Conservation (phyloP, 1,284 basidiomycete species). For the Pyrrhoderma noxium region DNA sequence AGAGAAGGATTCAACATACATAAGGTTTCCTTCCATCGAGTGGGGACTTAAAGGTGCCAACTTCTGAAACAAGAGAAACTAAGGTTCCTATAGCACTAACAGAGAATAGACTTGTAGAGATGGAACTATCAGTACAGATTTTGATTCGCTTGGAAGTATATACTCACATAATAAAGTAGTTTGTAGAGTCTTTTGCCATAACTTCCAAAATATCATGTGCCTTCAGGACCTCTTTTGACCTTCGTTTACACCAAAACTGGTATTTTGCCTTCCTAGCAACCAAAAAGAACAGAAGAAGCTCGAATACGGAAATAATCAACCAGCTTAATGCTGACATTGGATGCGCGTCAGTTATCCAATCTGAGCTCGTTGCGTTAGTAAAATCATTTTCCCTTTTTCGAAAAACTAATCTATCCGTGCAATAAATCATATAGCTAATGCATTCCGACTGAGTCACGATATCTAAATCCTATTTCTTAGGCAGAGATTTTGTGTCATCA, state of each 20-base stretch:
- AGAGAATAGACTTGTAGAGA: not conserved
- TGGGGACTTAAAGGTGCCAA: too few relatives aligned
- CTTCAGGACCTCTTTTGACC: too few relatives aligned
- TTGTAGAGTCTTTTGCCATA: constrained; percentile 7
- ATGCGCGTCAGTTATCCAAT: not conserved
- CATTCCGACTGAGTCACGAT: too few relatives aligned
- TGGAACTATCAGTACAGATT: not conserved
- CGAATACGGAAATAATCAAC: not conserved
- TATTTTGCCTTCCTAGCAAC: constrained; percentile 2
- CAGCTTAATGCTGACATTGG: not conserved
- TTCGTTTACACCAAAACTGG: too few relatives aligned
- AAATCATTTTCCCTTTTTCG: too few relatives aligned
- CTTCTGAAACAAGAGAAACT: not conserved
- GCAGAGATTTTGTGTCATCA: too few relatives aligned
- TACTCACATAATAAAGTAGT: constrained; percentile 8
- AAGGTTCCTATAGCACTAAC: not conserved
- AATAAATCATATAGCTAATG: too few relatives aligned
- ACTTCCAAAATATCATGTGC: not conserved
- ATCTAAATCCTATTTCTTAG: too few relatives aligned
- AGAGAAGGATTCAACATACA: too few relatives aligned
- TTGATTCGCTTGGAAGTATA: not conserved
- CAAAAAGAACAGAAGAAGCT: constrained; percentile 5
- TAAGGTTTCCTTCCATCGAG: too few relatives aligned
- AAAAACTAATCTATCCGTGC: too few relatives aligned
- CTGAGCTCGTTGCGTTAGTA: not conserved